phyloP scores from a whole-genome alignment of 2,329 filamentous ascomycete species.

The Aspergillus phoenicis region DNA sequence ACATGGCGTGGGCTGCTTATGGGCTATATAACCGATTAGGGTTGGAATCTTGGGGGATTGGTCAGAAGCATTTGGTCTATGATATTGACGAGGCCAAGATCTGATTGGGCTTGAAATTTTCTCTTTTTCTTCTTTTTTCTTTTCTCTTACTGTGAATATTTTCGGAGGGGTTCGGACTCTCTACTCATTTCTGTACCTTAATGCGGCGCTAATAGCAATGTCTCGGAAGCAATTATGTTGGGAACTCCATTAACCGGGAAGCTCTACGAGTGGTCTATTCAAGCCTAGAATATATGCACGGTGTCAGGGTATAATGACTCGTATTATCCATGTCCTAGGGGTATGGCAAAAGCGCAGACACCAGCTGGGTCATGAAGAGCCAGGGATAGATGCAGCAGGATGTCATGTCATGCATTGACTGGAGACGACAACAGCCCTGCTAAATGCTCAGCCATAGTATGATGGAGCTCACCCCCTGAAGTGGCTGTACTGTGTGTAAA shows the following conservation, averaged over 20 bases:
- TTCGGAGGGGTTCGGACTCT: not conserved
- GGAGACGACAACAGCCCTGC: not conserved
- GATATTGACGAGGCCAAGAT: conserved; percentile 30
- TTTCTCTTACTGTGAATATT: not conserved
- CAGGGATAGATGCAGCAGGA: not conserved
- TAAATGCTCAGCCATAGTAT: not conserved
- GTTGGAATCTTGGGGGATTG: conserved; percentile 22
- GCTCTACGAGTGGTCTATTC: not conserved
- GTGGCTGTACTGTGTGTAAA: not conserved
- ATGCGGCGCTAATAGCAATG: not conserved
- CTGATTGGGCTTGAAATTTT: not conserved
- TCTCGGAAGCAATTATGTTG: not conserved
- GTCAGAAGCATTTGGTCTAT: conserved; percentile 33
- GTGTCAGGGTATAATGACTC: not conserved
- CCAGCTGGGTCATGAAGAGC: not conserved
- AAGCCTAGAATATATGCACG: not conserved
- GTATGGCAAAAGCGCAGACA: not conserved
- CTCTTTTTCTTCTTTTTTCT: not conserved
- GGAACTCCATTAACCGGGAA: not conserved
- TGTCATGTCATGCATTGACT: conserved; percentile 4
- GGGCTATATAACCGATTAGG: conserved; percentile 24
- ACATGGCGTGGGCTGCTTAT: conserved; percentile 17
- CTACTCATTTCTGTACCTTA: not conserved
- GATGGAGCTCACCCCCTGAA: not conserved
- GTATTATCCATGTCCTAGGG: not conserved